Base-by-base conservation (phyloP, 306 rosid genomes). In the Medicago lupulina region DNA sequence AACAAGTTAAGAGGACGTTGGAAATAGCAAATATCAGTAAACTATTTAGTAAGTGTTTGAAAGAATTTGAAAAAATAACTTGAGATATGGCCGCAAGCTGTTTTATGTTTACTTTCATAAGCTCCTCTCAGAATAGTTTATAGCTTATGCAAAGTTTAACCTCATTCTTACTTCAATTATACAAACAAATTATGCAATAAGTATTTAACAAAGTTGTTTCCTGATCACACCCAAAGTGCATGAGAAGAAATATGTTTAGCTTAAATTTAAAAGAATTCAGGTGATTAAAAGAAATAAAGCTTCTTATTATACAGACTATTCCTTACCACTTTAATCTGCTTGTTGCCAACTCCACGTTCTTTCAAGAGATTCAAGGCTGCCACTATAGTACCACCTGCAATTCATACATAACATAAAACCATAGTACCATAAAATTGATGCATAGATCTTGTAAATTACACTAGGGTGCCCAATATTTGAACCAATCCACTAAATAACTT, bases 301-400 rank as follows among this genome's bases (percentile, higher is more conserved):
- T 60, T 63, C 38, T 47, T 40, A 75, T 66, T 70, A 76, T 40
- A 13, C 0, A 23, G 50, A 53, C 21, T 70, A 72, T 58, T 70
- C 44, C 55, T 75, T 84, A 95, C 99, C 89, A 95, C 96, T 95
- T 87, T 92, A 57, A 95, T 89, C 66, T 90, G 97, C 79, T 86
- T 86, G 85, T 89, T 89, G 71, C 73, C 67, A 53, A 89, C 80
- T 80, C 97, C 97, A 17, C 86, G 87, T 51, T 95, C 93, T 88
- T 89, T 90, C 43, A 95, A 62, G 65, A 95, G 93, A 47, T 49
- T 70, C 43, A 95, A 36, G 55, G 97, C 96, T 19, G 93, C 97
- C 71, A 90, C 90, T 72, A 95, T 83, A 40, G 97, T 95, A 71
- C 97, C 97, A 71, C 99, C 99, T 95, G 73, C 53, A 73, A 83